Evolutionary conservation across 176 grass and related monocot genomes (phyloP), one percentile per base, ranked within the genome.

Genomic region (Triticum dicoccoides): DNA sequence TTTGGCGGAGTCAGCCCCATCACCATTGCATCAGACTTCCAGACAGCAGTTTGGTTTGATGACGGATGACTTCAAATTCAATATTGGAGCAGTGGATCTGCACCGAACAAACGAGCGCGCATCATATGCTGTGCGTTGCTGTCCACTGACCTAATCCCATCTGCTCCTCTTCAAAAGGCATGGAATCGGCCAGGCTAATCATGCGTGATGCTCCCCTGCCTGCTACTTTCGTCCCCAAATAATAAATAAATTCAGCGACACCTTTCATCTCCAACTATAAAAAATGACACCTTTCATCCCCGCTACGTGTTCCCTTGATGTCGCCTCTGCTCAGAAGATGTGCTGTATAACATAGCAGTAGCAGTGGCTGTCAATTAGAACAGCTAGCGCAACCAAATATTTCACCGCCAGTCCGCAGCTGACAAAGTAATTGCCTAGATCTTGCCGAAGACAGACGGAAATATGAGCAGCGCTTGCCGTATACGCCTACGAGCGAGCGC

Each of bases 61-160:
- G 74, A 83, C 78, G 52, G 65, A 35, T 80, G 20, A 9, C 56
- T 24, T 27, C 78, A 47, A 59, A 59, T 89, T 84, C 8, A 67
- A 47, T 37, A 34, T 6, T 18, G 0, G 69, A 29, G 65, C 44
- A 38, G 80, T 87, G 74, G 89, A 84, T 83, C 66, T 37, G 80
- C 47, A 84, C 69, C 80, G 66, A 87, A 84, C 80, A 11, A 58
- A 44, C 42, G 44, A 8, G 18, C 18, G 41, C 58, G 66, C 76
- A 17, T 83, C 85, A 75, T 76, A 80, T 69, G 30, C 63, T 49
- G 30, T 34, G 8, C 17, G 27, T 14, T 21, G 61, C 59, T 87
- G 84, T 67, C 80, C 75, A 61, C 59, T 45, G 76, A 80, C 85
- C 74, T 84, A 90, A 87, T 79, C 68, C 74, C 85, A 80, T 72